A percentile compares a stretch with the other conserved stretches of the same genome.
These are phyloP conservation scores for Talaromyces sp. DNA, from an alignment of 2,329 filamentous ascomycete genomes.

Conservation along the genomic window DNA sequence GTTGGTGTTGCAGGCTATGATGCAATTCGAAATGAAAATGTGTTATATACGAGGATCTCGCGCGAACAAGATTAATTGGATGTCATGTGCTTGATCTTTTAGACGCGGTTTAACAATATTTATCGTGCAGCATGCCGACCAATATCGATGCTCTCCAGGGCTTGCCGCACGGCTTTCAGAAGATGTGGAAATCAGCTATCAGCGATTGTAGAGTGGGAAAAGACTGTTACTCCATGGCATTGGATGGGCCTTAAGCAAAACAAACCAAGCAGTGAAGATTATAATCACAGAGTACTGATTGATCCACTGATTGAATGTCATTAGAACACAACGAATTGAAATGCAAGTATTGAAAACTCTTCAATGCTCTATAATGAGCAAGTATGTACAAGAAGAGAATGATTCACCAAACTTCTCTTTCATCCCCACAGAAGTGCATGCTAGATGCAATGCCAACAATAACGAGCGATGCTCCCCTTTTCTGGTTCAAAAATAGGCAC, in stretches of 20 bases:
- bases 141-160: slow-evolving; percentile 50
- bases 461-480: slow-evolving; percentile 4
- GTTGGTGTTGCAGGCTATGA: slow-evolving; percentile 48
- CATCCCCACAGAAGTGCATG: not conserved
- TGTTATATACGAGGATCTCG: slow-evolving; percentile 47
- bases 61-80: slow-evolving; percentile 41
- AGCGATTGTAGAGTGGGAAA: slow-evolving; percentile 30
- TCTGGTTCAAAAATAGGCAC: not conserved
- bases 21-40: slow-evolving; percentile 49
- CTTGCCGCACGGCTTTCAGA: slow-evolving; percentile 52
- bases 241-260: not conserved
- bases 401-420: not conserved
- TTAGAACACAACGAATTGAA: too few species aligned
- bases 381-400: slow-evolving; percentile 13
- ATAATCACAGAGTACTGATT: not conserved
- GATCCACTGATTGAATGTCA: too few species aligned
- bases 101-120: not conserved
- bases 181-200: slow-evolving; percentile 28
- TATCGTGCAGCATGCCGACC: slow-evolving; percentile 45
- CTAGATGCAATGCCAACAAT: not conserved
- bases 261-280: not conserved
- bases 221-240: slow-evolving; percentile 30
- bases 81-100: not conserved
- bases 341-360: not conserved
- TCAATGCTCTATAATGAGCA: too few species aligned